Conservation (phyloP, 2,329 filamentous ascomycete genomes). For the Aspergillus sp. region DNA sequence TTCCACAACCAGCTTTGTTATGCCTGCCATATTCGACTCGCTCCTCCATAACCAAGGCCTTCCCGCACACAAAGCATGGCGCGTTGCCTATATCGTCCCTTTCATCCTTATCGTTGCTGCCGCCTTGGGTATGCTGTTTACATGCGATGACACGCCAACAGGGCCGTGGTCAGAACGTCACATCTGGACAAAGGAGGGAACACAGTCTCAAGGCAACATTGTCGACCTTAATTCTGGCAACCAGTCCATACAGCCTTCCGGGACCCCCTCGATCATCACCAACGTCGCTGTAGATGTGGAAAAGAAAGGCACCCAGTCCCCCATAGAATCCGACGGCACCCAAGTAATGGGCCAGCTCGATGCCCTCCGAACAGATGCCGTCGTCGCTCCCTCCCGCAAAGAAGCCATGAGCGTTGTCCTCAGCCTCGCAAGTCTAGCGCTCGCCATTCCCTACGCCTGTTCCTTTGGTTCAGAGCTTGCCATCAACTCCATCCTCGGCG, state of each 20-base stretch:
- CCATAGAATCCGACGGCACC: constrained; percentile 35
- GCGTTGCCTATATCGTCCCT: constrained; percentile 80
- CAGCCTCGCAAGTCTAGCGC: constrained; percentile 57
- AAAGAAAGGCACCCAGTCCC: constrained; percentile 30
- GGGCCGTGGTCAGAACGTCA: constrained; percentile 78
- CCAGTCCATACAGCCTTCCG: constrained; percentile 22
- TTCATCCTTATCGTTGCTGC: constrained; percentile 70
- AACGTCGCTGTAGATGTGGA: constrained; percentile 29
- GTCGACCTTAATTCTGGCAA: constrained; percentile 29
- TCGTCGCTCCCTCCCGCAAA: constrained; percentile 61
- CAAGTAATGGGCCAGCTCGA: constrained; percentile 50
- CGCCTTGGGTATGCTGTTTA: constrained; percentile 67
- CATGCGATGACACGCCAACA: constrained; percentile 78
- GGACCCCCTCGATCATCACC: constrained; percentile 26
- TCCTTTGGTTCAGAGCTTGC: constrained; percentile 61
- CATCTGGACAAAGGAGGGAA: constrained; percentile 51
- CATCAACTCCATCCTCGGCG: constrained; percentile 61
- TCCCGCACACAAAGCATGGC: constrained; percentile 70
- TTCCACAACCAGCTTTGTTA: constrained; percentile 62
- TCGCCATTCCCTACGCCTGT: constrained; percentile 58
- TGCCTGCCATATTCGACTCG: constrained; percentile 85
- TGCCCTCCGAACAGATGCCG: constrained; percentile 57
- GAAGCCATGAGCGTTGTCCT: constrained; percentile 63
- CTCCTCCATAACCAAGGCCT: constrained; percentile 62
- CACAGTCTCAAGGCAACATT: constrained; percentile 25